phyloP scores from a whole-genome alignment of 805 yeast species.

The Wickerhamiella vanderwaltii region DNA sequence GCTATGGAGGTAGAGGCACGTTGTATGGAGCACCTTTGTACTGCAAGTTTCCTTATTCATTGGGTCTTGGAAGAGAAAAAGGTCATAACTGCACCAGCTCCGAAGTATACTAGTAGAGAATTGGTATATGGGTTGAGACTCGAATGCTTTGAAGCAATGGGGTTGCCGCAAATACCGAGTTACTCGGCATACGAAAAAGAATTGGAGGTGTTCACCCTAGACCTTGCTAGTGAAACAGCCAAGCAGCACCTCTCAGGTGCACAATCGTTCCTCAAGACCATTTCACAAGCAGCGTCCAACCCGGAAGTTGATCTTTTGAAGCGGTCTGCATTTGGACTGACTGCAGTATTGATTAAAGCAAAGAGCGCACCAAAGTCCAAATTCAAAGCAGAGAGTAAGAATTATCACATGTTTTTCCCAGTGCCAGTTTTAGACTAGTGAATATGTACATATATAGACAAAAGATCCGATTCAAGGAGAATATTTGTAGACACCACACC shows the following conservation, averaged over 20 bases:
- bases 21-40: slow-evolving; percentile 23
- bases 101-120: slow-evolving; percentile 19
- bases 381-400: slow-evolving; percentile 23
- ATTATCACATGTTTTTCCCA: slow-evolving; percentile 40
- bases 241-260: slow-evolving; percentile 17
- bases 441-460: no score
- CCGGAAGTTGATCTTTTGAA: slow-evolving; percentile 18
- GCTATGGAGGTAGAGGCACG: slow-evolving; percentile 26
- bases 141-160: slow-evolving; percentile 71
- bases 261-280: slow-evolving; percentile 14
- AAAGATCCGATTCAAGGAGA: no score
- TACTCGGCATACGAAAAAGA: slow-evolving; percentile 28
- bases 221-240: slow-evolving; percentile 21
- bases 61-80: slow-evolving; percentile 16
- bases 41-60: slow-evolving; percentile 24
- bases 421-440: slow-evolving; percentile 15
- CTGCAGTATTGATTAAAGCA: slow-evolving; percentile 8
- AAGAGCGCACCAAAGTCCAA: slow-evolving; percentile 15
- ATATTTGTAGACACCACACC: no score
- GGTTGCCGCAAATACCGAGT: slow-evolving; percentile 56
- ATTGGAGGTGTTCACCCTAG: slow-evolving; percentile 10
- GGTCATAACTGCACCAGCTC: slow-evolving; percentile 12
- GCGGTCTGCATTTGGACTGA: slow-evolving; percentile 18
- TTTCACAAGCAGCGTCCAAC: slow-evolving; percentile 17
- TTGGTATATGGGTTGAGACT: slow-evolving; percentile 46